Conservation (phyloP, 345 rosid species). For the Gossypium longicalyx region DNA sequence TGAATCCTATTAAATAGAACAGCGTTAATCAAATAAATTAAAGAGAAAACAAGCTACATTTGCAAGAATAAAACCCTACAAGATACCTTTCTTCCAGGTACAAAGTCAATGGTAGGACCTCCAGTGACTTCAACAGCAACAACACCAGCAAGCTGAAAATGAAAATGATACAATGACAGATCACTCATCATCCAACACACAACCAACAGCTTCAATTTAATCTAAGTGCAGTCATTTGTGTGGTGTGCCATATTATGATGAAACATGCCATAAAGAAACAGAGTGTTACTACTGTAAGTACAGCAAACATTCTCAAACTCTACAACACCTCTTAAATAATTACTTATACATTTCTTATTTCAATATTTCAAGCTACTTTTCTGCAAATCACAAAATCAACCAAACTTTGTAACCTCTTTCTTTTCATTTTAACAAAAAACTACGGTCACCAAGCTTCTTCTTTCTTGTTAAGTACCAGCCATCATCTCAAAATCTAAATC, state of each 20-base stretch:
- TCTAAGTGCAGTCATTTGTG: neutral
- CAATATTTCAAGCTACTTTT: neutral
- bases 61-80: constrained; percentile 13
- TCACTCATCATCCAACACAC: neutral
- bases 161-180: neutral
- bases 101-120: constrained; percentile 77
- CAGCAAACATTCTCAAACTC: neutral
- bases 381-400: neutral
- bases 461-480: neutral
- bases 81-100: constrained; percentile 81
- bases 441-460: neutral
- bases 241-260: neutral
- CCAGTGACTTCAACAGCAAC: constrained; percentile 99
- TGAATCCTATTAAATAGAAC: constrained; percentile 55
- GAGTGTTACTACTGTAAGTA: neutral
- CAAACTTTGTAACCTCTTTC: neutral
- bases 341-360: neutral
- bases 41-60: constrained; percentile 9
- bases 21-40: constrained; percentile 14
- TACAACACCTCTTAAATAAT: neutral
- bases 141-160: constrained; percentile 83
- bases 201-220: neutral
- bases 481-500: neutral
- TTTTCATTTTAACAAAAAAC: neutral
- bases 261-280: neutral